Evolutionary conservation across 202 grass and related monocot species (phyloP).

Genomic region (Hordeum pubiflorum): DNA sequence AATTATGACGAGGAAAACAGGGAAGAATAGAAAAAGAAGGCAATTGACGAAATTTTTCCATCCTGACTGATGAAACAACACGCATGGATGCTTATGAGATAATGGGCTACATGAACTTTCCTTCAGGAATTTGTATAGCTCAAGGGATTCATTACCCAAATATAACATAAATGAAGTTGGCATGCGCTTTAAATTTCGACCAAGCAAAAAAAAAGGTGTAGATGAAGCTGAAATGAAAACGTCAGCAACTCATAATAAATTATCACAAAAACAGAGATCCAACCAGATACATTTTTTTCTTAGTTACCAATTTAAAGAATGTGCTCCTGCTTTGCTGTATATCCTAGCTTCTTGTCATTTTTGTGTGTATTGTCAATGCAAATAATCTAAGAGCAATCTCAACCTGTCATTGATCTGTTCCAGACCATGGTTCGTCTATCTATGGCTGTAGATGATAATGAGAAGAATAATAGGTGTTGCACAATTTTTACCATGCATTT

Average conservation of each 20-base stretch:
- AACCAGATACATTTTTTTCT: neutral
- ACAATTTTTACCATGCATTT: conserved; percentile 45
- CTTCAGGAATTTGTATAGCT: neutral
- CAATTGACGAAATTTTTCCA: neutral
- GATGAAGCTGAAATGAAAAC: neutral
- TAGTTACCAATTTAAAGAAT: neutral
- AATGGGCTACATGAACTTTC: neutral
- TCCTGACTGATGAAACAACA: neutral
- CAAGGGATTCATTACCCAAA: neutral
- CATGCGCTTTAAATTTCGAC: neutral
- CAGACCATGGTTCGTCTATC: neutral
- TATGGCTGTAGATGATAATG: neutral
- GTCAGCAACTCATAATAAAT: neutral
- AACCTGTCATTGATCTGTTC: neutral
- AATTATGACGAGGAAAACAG: neutral
- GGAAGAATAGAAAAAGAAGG: neutral
- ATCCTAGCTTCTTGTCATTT: neutral
- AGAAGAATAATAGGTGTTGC: neutral
- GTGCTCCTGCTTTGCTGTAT: neutral
- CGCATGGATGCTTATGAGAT: neutral
- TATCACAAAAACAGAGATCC: neutral
- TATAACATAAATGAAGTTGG: neutral
- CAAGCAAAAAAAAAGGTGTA: neutral
- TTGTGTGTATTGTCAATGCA: neutral
- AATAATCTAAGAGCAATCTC: neutral